phyloP scores from a whole-genome alignment of 2,329 filamentous ascomycete species.

The Botrytis squamosa region DNA sequence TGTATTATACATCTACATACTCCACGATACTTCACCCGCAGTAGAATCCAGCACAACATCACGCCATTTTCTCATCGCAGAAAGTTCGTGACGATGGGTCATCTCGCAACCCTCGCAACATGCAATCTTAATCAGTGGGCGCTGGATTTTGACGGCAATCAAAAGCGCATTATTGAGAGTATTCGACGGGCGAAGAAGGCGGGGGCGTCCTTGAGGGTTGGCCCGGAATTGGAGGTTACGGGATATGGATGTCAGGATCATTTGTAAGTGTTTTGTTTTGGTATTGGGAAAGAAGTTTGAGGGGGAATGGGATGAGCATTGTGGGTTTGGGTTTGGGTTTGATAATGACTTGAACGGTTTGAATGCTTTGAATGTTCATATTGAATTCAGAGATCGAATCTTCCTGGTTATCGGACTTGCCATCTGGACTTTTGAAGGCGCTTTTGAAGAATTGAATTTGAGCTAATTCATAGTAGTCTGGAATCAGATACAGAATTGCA shows the following conservation, averaged over 20 bases:
- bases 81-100: constrained; percentile 10
- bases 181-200: constrained; percentile 54
- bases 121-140: constrained; percentile 21
- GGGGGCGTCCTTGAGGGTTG: constrained; percentile 56
- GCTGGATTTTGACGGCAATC: constrained; percentile 21
- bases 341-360: too few species aligned
- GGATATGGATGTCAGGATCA: constrained; percentile 64
- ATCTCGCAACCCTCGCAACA: constrained; percentile 17
- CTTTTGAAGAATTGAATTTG: not conserved
- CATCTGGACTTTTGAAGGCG: not conserved
- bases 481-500: constrained; percentile 54
- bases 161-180: constrained; percentile 56
- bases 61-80: not conserved
- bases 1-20: not conserved
- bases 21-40: not conserved
- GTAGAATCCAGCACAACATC: not conserved
- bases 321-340: not conserved
- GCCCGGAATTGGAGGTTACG: constrained; percentile 44
- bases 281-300: fast-evolving
- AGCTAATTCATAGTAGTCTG: constrained; percentile 24
- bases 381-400: not conserved
- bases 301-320: not conserved
- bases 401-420: not conserved
- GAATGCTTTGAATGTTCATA: not conserved
- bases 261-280: not conserved